Evolutionary conservation across 768 basidiomycete species (phyloP), one percentile per base, ranked within the genome.

Genomic region (Podaxis pistillaris): DNA sequence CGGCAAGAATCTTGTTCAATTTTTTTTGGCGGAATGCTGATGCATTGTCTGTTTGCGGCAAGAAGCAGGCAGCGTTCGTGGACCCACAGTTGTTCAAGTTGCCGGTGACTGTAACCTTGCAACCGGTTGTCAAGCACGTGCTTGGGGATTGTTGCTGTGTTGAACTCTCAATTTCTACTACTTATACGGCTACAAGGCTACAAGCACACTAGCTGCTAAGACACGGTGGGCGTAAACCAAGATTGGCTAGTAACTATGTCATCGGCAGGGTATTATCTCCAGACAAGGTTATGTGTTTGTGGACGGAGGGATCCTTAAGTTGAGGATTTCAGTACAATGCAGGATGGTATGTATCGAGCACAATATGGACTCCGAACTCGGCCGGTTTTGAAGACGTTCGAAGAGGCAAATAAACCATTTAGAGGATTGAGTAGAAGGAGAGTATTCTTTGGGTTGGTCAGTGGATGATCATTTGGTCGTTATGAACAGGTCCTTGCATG

Each of bases 161-260:
- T 91, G 40, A 98, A 98, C 73, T 99, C 80, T 98, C 12, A 96
- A 96, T 12, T 89, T 91, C 41, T 98, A 98, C 73, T 99, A 98
- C 26, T 71, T 96, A 96, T 92, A 57, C 54, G 84, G 71, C 8
- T 44, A 4, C 56, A 17, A n/a, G n/a, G 22, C n/a, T 56, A 13
- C 22, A 57, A 22, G n/a, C 63, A 51, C 38, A 57, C 77, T 5
- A 28, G 26, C 26, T 28, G 26, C 26, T 26, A 26, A 26, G 26
- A 0, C 26, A 26, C 4, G 26, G 3, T 26, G 3, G 26, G 26
- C 26, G 4, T 28, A 28, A 28, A 28, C 26, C 26, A 28, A 28
- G 26, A 28, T 28, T 28, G 4, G 26, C 3, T 28, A 5, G 26
- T 28, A 28, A 28, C 26, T 28, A 28, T 22, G 78, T 81, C 0